Evolutionary conservation across 2,329 filamentous ascomycete species (phyloP).

Genomic region (Ophiostoma angusticollis): DNA sequence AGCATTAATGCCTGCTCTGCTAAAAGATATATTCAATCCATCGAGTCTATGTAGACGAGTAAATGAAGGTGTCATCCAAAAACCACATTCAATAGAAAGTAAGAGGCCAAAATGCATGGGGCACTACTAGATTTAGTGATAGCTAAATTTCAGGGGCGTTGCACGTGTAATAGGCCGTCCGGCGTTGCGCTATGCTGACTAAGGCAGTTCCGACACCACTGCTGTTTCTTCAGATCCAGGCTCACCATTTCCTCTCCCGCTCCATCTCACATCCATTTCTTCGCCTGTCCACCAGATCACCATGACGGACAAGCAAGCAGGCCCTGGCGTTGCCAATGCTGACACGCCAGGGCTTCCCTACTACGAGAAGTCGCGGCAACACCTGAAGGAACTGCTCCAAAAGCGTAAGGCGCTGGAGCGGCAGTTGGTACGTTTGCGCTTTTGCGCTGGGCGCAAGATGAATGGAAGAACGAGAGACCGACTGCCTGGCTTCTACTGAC

Average conservation of each 20-base stretch:
- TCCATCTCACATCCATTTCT: background rate
- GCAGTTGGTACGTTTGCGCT: conserved; percentile 18
- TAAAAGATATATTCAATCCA: too few relatives aligned
- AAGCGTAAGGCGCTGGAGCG: conserved; percentile 45
- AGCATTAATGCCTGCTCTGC: too few relatives aligned
- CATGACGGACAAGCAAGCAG: conserved; percentile 22
- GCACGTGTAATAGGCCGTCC: too few relatives aligned
- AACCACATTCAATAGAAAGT: too few relatives aligned
- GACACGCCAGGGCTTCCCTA: conserved; percentile 46
- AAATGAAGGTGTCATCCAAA: too few relatives aligned
- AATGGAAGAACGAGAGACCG: background rate
- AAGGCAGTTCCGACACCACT: too few relatives aligned
- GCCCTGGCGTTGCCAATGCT: conserved; percentile 12
- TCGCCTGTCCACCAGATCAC: background rate
- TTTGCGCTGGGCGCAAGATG: background rate
- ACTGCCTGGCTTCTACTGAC: background rate
- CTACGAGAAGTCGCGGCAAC: conserved; percentile 59
- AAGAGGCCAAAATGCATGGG: too few relatives aligned
- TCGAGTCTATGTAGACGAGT: too few relatives aligned
- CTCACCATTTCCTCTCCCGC: background rate
- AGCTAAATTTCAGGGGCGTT: too few relatives aligned
- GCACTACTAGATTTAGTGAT: too few relatives aligned
- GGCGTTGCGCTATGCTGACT: too few relatives aligned
- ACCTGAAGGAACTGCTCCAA: conserved; percentile 52
- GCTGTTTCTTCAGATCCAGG: background rate